phyloP scores from a whole-genome alignment of 2,329 filamentous ascomycete species.

The Curvularia verruculosa region DNA sequence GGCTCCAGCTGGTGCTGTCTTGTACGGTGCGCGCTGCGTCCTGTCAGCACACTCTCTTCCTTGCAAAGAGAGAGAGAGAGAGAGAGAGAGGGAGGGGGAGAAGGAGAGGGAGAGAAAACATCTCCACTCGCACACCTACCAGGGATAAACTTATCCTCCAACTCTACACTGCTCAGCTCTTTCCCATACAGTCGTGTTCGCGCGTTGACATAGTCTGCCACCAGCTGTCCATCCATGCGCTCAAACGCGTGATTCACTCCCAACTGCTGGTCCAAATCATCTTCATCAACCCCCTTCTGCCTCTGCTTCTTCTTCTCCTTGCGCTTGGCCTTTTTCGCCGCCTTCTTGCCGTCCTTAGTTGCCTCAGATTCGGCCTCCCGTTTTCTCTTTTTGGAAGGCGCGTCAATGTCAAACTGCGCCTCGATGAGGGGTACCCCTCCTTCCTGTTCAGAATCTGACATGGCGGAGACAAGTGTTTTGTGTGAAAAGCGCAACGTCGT shows the following conservation, averaged over 20 bases:
- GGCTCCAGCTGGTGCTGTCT: constrained; percentile 78
- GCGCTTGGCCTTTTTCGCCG: constrained; percentile 45
- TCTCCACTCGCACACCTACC: constrained; percentile 56
- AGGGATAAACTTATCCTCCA: constrained; percentile 80
- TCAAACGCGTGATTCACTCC: constrained; percentile 79
- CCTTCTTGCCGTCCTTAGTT: constrained; percentile 45
- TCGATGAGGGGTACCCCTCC: constrained; percentile 55
- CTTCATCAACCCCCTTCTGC: constrained; percentile 69
- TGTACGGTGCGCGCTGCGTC: constrained; percentile 71
- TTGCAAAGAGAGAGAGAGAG: too few relatives aligned
- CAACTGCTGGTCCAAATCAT: constrained; percentile 53
- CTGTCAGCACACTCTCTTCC: constrained; percentile 16
- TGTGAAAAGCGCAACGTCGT: constrained; percentile 21
- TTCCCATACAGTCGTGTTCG: constrained; percentile 77
- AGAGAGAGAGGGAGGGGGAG: too few relatives aligned
- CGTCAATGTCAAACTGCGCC: constrained; percentile 44
- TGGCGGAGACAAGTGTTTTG: constrained; percentile 39
- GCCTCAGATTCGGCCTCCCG: constrained; percentile 41
- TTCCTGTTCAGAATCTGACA: constrained; percentile 55
- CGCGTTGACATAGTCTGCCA: constrained; percentile 86
- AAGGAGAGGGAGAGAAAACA: too few relatives aligned
- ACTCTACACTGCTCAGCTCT: constrained; percentile 81
- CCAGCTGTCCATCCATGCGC: constrained; percentile 79
- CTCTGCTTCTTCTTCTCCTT: constrained; percentile 65
- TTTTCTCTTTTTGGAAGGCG: constrained; percentile 52